Percentiles rank a stretch among this genome's conserved stretches.
Evolutionary conservation across 2,329 filamentous ascomycete genomes (phyloP).

Genomic region (Talaromyces sp.): DNA sequence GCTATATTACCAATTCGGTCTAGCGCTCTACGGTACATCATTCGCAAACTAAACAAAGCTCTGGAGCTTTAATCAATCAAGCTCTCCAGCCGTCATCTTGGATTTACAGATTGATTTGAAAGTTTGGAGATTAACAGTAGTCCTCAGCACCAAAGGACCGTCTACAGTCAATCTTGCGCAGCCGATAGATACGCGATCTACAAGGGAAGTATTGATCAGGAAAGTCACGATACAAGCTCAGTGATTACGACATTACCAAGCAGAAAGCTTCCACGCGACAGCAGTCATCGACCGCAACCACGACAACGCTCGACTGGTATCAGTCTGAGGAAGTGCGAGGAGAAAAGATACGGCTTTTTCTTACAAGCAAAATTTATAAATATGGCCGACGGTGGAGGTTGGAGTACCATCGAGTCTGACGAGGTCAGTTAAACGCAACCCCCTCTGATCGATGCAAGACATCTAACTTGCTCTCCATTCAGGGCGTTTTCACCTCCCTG

Average conservation of each 20-base stretch:
- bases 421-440: slow-evolving; percentile 58
- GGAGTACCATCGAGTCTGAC: slow-evolving; percentile 98
- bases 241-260: background rate
- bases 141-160: background rate
- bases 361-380: background rate
- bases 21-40: slow-evolving; percentile 1
- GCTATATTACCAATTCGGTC: background rate
- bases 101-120: background rate
- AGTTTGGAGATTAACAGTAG: background rate
- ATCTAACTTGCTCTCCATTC: slow-evolving; percentile 8
- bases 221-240: background rate
- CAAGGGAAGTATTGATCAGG: background rate
- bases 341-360: background rate
- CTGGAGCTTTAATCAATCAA: background rate
- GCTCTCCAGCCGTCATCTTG: slow-evolving; percentile 13
- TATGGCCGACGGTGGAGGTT: slow-evolving; percentile 64
- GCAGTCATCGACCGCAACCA: background rate
- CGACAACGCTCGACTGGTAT: background rate
- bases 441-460: background rate
- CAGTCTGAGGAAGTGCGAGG: background rate
- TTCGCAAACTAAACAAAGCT: slow-evolving; percentile 5
- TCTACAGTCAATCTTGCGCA: background rate
- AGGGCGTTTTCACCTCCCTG: slow-evolving; percentile 96
- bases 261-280: slow-evolving; percentile 2
- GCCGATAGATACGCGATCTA: background rate